phyloP scores from a whole-genome alignment of 2,329 filamentous ascomycete genomes.

The Trichophyton simii region DNA sequence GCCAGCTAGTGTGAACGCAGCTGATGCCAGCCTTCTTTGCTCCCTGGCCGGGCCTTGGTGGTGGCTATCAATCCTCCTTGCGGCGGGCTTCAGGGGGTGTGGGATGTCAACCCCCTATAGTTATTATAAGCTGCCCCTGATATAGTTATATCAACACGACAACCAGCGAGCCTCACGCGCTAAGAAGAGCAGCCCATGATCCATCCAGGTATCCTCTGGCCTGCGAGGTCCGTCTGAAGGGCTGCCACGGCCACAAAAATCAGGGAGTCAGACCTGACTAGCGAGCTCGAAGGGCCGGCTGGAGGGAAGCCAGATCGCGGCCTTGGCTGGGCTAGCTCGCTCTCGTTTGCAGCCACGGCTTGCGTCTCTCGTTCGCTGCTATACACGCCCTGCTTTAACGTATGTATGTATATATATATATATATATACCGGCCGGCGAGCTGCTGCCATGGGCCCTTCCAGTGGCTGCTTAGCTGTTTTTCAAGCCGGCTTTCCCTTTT shows the following conservation, averaged over 20 bases:
- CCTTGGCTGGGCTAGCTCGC: neutral
- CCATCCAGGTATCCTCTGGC: no score
- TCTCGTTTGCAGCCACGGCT: neutral
- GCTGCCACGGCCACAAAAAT: no score
- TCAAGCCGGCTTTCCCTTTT: neutral
- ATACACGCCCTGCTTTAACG: neutral
- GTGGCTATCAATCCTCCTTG: no score
- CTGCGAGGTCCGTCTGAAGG: no score
- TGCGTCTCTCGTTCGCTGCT: neutral
- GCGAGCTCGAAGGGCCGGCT: neutral
- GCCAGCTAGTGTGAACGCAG: neutral
- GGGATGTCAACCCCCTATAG: no score
- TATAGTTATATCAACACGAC: no score
- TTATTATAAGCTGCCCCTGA: no score
- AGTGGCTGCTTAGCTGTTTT: no score
- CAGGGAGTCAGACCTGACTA: no score
- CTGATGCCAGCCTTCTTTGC: neutral
- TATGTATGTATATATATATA: neutral
- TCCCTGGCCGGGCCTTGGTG: neutral
- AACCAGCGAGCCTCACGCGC: no score
- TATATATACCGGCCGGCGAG: neutral
- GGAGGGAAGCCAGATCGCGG: neutral
- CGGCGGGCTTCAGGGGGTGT: no score
- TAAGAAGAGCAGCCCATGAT: no score
- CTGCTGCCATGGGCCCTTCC: neutral